Evolutionary conservation across 2,329 filamentous ascomycete species (phyloP), one percentile per base, ranked within the genome.

Genomic region (Aspergillus hortae): DNA sequence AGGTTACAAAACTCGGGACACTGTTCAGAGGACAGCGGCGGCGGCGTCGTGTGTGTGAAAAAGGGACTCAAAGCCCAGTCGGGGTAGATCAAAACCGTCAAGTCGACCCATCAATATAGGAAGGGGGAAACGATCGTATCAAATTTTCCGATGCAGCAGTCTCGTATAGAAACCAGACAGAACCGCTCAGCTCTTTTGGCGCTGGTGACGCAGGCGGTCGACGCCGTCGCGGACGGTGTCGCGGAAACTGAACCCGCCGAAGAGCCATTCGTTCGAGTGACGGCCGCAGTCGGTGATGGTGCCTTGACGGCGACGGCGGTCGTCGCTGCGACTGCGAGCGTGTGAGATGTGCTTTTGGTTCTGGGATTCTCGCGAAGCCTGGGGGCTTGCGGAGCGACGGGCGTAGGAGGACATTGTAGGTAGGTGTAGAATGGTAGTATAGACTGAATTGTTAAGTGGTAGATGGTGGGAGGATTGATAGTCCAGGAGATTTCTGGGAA

Each of bases 221-320:
- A 74, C 64, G 36, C 70, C 69, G 36, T 74, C 74, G 4, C 69
- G 70, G 21, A 76, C 72, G 6, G 75, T 74, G 32, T 76, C 73
- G 4, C 70, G 69, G 4, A 80, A 62, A 57, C 74, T 77, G 59
- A 78, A 75, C 1, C 75, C 74, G 17, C 72, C 71, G 52, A 80
- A 80, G 4, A 80, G 66, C 77, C 77, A 80, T 49, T 79, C 74
- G 49, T 80, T 79, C 15, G 71, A 73, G 61, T 80, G 77, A 7
- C 77, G 72, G 12, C 77, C 77, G 49, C 67, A 76, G 51, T 79
- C 71, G 46, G 70, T 72, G 40, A 75, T 61, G 0, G 72, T 75
- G 15, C 69, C 67, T 44, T 61, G 72, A 47, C 71, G 69, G 53
- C 72, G 68, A 46, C 67, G 70, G 47, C 72, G 67, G 45, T 72